Percentiles rank a stretch among this genome's conserved stretches.
Evolutionary conservation across 2,329 filamentous ascomycete genomes (phyloP).

Genomic region (Cladobotryum protrusum): DNA sequence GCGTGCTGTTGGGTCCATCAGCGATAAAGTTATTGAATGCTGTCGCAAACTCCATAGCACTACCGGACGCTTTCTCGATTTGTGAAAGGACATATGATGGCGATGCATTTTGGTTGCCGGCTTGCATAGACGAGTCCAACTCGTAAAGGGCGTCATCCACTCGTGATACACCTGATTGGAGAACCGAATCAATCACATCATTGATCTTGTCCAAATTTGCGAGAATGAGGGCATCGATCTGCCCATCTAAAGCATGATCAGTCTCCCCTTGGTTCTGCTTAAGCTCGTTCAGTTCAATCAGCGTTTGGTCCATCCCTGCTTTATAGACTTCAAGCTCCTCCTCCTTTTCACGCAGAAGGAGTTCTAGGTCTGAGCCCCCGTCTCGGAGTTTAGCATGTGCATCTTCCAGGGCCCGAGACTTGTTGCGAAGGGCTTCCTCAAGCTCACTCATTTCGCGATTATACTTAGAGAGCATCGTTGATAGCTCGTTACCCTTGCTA

Average conservation of each 20-base stretch:
- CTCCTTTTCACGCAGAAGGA: constrained; percentile 84
- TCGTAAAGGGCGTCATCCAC: constrained; percentile 97
- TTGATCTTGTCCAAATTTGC: constrained; percentile 89
- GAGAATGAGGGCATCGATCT: constrained; percentile 84
- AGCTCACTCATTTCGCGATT: constrained; percentile 96
- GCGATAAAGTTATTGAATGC: constrained; percentile 98
- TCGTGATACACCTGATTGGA: constrained; percentile 85
- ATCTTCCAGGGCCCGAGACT: constrained; percentile 82
- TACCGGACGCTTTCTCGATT: constrained; percentile 92
- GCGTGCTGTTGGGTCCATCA: constrained; percentile 84
- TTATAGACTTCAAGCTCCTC: constrained; percentile 98
- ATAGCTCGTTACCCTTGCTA: constrained; percentile 90
- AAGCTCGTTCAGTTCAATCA: constrained; percentile 87
- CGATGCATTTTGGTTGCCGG: constrained; percentile 95
- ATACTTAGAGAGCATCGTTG: constrained; percentile 89
- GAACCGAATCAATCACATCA: constrained; percentile 93
- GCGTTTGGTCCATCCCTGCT: constrained; percentile 91
- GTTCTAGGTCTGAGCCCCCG: constrained; percentile 78
- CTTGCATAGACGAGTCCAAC: constrained; percentile 95
- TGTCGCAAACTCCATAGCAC: constrained; percentile 93
- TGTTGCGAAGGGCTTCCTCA: constrained; percentile 83
- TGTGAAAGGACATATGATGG: constrained; percentile 92
- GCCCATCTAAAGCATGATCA: constrained; percentile 77
- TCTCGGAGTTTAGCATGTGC: constrained; percentile 71
- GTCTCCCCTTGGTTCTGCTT: constrained; percentile 68